Conservation (phyloP, 495 filamentous ascomycete genomes). For the Melanomma pulvis-pyrius region DNA sequence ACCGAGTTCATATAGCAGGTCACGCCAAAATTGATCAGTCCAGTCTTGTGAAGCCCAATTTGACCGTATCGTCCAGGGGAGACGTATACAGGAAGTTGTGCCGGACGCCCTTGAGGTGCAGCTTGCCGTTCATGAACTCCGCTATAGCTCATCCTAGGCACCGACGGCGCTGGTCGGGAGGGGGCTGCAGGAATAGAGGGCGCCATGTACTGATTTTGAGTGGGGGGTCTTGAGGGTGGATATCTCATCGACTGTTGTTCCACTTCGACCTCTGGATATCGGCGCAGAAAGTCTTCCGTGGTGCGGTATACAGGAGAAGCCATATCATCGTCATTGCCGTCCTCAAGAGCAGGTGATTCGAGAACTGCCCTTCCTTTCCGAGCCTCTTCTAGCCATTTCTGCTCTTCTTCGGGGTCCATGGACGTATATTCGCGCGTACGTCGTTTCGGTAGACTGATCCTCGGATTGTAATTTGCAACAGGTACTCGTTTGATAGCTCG, state of each 20-base stretch:
- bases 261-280: slow-evolving; percentile 73
- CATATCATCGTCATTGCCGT: slow-evolving; percentile 46
- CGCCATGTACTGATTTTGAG: slow-evolving; percentile 14
- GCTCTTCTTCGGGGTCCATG: slow-evolving; percentile 63
- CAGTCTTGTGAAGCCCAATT: slow-evolving; percentile 56
- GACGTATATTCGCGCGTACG: slow-evolving; percentile 61
- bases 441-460: slow-evolving; percentile 58
- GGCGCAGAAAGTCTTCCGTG: slow-evolving; percentile 78
- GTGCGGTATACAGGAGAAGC: slow-evolving; percentile 56
- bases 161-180: slow-evolving; percentile 72
- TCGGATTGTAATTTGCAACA: slow-evolving; percentile 56
- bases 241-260: slow-evolving; percentile 73
- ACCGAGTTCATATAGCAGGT: slow-evolving; percentile 92
- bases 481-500: slow-evolving; percentile 57
- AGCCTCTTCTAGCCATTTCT: slow-evolving; percentile 62
- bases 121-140: slow-evolving; percentile 74
- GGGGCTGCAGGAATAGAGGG: slow-evolving; percentile 33
- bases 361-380: slow-evolving; percentile 55
- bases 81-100: slow-evolving; percentile 48
- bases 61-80: slow-evolving; percentile 57
- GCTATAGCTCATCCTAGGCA: slow-evolving; percentile 83
- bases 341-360: slow-evolving; percentile 49
- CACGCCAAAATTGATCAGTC: slow-evolving; percentile 76
- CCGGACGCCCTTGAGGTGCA: slow-evolving; percentile 51
- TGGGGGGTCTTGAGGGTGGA: slow-evolving; percentile 32